Percentiles rank a stretch among this genome's conserved stretches.
Evolutionary conservation across 129 eudicot species (phyloP).

Genomic region (Ambrosia trifida): DNA sequence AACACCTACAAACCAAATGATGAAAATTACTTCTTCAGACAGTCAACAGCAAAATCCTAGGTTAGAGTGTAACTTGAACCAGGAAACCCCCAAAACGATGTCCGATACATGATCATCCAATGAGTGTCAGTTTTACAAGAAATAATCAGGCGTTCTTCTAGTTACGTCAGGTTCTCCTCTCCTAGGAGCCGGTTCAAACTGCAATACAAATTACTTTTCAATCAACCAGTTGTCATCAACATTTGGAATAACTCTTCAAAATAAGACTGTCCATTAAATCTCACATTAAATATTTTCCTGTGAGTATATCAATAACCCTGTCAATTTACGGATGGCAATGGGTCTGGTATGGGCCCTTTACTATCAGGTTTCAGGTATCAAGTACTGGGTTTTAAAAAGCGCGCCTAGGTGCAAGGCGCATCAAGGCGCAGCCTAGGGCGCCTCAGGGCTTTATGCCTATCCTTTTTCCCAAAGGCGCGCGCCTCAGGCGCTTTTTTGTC

Average conservation of each 20-base stretch:
- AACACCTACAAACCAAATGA: neutral
- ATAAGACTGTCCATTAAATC: neutral
- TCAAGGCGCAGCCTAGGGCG: too few relatives aligned
- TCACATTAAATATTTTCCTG: neutral
- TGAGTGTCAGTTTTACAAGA: slow-evolving; percentile 43
- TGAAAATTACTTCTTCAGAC: slow-evolving; percentile 23
- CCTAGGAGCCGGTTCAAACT: slow-evolving; percentile 97
- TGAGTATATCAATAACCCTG: neutral
- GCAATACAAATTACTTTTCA: slow-evolving; percentile 26
- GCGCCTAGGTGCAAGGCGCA: too few relatives aligned
- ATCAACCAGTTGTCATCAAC: neutral
- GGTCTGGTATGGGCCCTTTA: neutral
- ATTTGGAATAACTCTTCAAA: neutral
- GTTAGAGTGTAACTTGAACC: slow-evolving; percentile 39
- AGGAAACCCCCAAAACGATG: slow-evolving; percentile 1
- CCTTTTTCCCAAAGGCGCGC: too few relatives aligned
- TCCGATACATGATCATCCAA: slow-evolving; percentile 26
- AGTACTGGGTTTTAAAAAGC: too few relatives aligned
- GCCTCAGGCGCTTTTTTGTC: too few relatives aligned
- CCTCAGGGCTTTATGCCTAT: too few relatives aligned
- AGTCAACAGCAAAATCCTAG: slow-evolving; percentile 17
- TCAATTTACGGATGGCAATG: neutral
- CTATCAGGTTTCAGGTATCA: too few relatives aligned
- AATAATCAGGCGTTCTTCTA: slow-evolving; percentile 87
- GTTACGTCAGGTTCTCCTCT: slow-evolving; percentile 97